Evolutionary conservation across 78 protist species (phyloP).

Genomic region (Isochrysis galbana): DNA sequence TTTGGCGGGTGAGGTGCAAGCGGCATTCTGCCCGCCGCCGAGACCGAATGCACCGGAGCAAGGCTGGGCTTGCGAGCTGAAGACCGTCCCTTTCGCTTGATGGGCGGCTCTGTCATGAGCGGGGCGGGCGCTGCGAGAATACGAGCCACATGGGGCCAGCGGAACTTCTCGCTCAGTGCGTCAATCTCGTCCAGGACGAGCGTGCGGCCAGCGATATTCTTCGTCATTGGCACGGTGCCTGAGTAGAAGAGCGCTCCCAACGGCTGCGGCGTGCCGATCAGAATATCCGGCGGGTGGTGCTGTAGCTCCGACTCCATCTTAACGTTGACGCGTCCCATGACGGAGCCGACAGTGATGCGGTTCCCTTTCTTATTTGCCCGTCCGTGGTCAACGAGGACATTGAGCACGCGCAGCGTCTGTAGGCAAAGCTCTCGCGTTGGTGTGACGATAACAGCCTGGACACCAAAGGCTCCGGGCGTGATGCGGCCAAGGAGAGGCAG

Average conservation of each 20-base stretch:
- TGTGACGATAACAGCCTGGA: neutral
- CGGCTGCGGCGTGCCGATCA: neutral
- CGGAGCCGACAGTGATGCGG: neutral
- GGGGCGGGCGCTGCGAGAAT: neutral
- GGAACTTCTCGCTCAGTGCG: neutral
- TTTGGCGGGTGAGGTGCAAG: neutral
- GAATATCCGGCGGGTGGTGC: neutral
- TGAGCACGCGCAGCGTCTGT: constrained; percentile 1
- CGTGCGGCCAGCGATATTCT: neutral
- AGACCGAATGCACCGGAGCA: neutral
- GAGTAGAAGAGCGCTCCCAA: neutral
- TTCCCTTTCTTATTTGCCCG: neutral
- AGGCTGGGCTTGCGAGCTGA: no score
- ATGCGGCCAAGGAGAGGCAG: neutral
- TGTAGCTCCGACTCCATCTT: neutral
- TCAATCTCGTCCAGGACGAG: neutral
- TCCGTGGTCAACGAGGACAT: neutral
- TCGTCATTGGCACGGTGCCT: neutral
- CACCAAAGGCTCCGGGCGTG: neutral
- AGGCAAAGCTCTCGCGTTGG: neutral
- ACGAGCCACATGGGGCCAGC: neutral
- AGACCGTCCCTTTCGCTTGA: no score
- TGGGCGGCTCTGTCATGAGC: neutral
- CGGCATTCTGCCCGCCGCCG: neutral
- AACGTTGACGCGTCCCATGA: neutral